These are phyloP conservation scores for Lactuca sativa DNA, from an alignment of 129 eudicot genomes.

Conservation along the genomic window DNA sequence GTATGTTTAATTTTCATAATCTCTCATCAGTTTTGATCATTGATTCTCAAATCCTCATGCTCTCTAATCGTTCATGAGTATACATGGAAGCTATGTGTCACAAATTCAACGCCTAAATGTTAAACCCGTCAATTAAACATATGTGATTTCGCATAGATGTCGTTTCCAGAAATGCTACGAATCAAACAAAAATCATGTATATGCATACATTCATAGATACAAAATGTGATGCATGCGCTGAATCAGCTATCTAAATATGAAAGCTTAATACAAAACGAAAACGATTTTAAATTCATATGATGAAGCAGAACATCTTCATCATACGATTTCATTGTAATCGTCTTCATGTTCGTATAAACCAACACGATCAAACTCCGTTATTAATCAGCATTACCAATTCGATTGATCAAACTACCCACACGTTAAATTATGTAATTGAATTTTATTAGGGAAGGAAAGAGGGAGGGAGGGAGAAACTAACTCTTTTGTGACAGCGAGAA, in stretches of 20 bases:
- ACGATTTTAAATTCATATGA: neutral
- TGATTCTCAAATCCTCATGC: neutral
- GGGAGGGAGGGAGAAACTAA: conserved; percentile 28
- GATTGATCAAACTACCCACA: neutral
- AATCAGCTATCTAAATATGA: no score
- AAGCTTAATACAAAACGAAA: no score
- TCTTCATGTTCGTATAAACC: neutral
- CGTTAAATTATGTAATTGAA: conserved; percentile 9
- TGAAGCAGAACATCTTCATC: conserved; percentile 1
- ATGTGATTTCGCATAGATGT: no score
- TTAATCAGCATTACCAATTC: neutral
- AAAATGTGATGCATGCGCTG: no score
- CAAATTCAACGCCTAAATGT: no score
- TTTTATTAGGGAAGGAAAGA: neutral
- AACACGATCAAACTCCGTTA: neutral
- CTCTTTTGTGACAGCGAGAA: conserved; percentile 85
- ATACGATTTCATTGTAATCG: neutral
- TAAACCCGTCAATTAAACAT: neutral
- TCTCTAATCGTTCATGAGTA: neutral
- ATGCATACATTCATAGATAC: no score
- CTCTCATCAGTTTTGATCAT: neutral
- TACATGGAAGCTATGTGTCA: neutral
- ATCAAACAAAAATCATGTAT: neutral
- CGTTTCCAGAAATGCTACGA: neutral
- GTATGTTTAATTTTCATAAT: neutral